A percentile compares a stretch with the other conserved stretches of the same genome.
phyloP scores from a whole-genome alignment of 2,329 filamentous ascomycete species.

The Fusarium xyrophilum region DNA sequence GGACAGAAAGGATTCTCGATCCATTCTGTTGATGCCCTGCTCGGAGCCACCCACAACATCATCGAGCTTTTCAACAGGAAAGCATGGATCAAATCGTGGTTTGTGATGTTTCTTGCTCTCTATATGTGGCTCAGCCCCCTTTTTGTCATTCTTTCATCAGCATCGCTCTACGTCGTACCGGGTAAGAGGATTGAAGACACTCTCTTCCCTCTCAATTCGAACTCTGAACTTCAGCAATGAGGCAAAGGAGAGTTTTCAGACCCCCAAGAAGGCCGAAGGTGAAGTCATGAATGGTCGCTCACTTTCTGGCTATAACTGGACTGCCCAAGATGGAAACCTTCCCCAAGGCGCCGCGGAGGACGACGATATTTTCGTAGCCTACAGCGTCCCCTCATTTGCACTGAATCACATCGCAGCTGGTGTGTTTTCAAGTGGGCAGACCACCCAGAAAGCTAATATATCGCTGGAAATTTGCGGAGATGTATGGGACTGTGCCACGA shows the following conservation, averaged over 20 bases:
- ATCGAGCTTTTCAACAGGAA: conserved; percentile 29
- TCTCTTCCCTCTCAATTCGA: conserved; percentile 22
- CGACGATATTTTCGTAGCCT: conserved; percentile 29
- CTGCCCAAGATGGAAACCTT: background rate
- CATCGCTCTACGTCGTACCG: conserved; percentile 18
- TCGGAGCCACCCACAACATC: conserved; percentile 22
- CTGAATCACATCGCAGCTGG: conserved; percentile 21
- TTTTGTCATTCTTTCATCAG: conserved; percentile 33
- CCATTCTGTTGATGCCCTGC: conserved; percentile 27
- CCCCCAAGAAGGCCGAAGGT: background rate
- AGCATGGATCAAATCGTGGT: conserved; percentile 32
- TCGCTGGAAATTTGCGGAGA: conserved; percentile 20
- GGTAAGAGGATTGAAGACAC: conserved; percentile 1
- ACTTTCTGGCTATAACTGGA: conserved; percentile 27
- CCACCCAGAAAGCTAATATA: conserved; percentile 13
- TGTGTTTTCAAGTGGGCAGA: conserved; percentile 22
- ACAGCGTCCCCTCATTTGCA: background rate
- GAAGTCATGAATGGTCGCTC: conserved; percentile 22
- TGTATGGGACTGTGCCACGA: conserved; percentile 35
- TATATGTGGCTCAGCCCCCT: conserved; percentile 33
- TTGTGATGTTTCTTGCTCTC: conserved; percentile 34
- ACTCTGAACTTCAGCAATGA: conserved; percentile 37
- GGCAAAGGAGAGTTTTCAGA: conserved; percentile 11
- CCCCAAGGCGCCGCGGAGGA: background rate
- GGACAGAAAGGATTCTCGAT: conserved; percentile 16